These are phyloP conservation scores for Trichoderma brevicompactum DNA, from an alignment of 2,329 filamentous ascomycete species.

Conservation along the genomic window DNA sequence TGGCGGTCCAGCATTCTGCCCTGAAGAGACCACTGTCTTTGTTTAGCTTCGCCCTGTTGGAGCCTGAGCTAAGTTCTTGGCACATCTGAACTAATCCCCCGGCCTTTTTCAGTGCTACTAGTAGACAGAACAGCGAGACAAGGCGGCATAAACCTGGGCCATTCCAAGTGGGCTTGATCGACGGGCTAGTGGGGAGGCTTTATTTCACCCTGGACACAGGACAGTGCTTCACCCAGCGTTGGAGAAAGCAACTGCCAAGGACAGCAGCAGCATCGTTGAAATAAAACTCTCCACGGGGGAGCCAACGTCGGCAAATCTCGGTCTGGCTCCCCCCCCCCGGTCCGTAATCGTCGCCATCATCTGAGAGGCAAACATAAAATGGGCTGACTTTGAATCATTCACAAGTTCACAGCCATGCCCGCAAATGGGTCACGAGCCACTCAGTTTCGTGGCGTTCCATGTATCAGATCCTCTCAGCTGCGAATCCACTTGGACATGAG, in stretches of 20 bases:
- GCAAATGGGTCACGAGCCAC: background rate
- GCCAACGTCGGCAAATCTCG: background rate
- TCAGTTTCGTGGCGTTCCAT: background rate
- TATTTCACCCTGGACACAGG: background rate
- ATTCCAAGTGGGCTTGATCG: background rate
- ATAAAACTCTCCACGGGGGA: background rate
- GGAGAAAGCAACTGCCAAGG: background rate
- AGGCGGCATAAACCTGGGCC: background rate
- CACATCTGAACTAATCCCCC: background rate
- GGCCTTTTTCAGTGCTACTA: background rate
- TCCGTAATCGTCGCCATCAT: background rate
- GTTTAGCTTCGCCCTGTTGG: background rate
- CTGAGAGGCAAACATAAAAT: background rate
- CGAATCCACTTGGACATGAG: background rate
- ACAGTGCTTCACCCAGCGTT: no score
- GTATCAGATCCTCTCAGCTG: slow-evolving; percentile 5
- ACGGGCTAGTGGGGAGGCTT: background rate
- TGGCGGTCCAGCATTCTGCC: background rate
- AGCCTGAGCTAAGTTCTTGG: slow-evolving; percentile 7
- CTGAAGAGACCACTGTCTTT: background rate
- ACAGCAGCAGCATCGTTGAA: background rate
- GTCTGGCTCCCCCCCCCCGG: background rate
- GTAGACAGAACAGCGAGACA: background rate
- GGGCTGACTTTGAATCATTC: slow-evolving; percentile 5
- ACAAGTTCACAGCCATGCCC: no score